Conservation (phyloP, 1,139 yeast species). For the Candida gigantensis region DNA sequence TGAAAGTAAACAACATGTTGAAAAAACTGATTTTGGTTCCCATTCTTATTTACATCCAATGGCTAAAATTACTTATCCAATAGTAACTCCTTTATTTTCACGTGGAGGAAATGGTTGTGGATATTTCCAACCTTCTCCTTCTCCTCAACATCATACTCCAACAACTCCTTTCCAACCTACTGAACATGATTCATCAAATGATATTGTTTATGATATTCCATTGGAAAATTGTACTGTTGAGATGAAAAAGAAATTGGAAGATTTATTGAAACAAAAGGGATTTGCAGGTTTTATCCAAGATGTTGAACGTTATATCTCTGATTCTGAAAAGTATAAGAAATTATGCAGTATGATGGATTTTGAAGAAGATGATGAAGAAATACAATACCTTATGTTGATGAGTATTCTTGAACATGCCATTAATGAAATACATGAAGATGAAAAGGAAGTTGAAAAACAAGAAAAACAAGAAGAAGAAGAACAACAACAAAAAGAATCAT, state of each 20-base stretch:
- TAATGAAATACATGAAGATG: constrained; percentile 7
- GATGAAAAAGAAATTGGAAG: constrained; percentile 22
- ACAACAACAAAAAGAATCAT: background rate
- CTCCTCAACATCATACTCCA: too few species aligned
- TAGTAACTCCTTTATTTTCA: too few species aligned
- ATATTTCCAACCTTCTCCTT: too few species aligned
- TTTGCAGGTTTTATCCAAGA: constrained; percentile 22
- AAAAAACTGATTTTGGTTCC: constrained; percentile 17
- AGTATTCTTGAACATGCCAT: constrained; percentile 20
- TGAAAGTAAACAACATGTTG: constrained; percentile 27
- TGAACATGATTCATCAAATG: constrained; percentile 10
- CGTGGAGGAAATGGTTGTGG: constrained; percentile 3
- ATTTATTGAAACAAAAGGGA: constrained; percentile 20
- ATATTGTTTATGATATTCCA: constrained; percentile 30
- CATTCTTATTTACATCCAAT: constrained; percentile 36
- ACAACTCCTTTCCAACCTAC: background rate
- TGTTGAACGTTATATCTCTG: constrained; percentile 23
- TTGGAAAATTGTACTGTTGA: constrained; percentile 24
- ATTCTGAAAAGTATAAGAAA: constrained; percentile 29
- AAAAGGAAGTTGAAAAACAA: constrained; percentile 1
- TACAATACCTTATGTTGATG: constrained; percentile 23
- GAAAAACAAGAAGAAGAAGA: constrained; percentile 1
- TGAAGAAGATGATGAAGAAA: constrained; percentile 22
- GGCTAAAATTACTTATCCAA: constrained; percentile 29
- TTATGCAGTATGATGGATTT: constrained; percentile 15